Evolutionary conservation across 2,329 filamentous ascomycete species (phyloP).

Genomic region (Phialophora macrospora): DNA sequence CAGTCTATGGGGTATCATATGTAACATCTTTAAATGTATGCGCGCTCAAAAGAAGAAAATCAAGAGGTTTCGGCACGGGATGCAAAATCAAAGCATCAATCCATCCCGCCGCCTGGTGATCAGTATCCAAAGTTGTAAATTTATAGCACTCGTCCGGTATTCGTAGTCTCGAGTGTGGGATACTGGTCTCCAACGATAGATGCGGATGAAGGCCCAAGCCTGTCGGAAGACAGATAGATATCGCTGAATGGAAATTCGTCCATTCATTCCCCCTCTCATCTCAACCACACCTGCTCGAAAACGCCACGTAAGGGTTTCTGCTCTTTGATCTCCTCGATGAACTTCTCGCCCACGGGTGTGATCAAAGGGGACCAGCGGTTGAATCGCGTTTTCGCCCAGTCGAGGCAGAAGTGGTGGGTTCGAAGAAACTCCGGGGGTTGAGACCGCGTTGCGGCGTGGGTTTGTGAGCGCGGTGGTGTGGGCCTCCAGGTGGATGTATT

Average conservation of each 20-base stretch:
- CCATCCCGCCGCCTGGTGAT: too few relatives aligned
- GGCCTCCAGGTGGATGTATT: slow-evolving; percentile 3
- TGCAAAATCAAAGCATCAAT: neutral
- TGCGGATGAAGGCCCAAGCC: neutral
- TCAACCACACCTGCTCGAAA: slow-evolving; percentile 40
- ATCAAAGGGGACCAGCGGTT: slow-evolving; percentile 38
- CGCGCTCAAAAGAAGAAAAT: neutral
- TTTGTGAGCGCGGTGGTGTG: neutral
- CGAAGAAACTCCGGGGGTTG: slow-evolving; percentile 37
- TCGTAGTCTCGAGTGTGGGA: too few relatives aligned
- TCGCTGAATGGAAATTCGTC: neutral
- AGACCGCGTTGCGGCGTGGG: neutral
- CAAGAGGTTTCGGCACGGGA: neutral
- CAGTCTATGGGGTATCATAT: neutral
- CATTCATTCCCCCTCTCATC: slow-evolving; percentile 25
- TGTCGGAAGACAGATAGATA: neutral
- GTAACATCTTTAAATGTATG: neutral
- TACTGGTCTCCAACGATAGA: neutral
- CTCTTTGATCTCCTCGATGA: slow-evolving; percentile 36
- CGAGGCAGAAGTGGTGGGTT: slow-evolving; percentile 39
- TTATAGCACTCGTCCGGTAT: too few relatives aligned
- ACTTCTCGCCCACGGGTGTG: slow-evolving; percentile 38
- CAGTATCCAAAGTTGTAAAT: too few relatives aligned
- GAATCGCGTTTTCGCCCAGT: slow-evolving; percentile 40
- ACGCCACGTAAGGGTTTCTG: slow-evolving; percentile 37